These are phyloP conservation scores for Sclerospora graminicola DNA, from an alignment of 352 stramenopile species.

Conservation along the genomic window DNA sequence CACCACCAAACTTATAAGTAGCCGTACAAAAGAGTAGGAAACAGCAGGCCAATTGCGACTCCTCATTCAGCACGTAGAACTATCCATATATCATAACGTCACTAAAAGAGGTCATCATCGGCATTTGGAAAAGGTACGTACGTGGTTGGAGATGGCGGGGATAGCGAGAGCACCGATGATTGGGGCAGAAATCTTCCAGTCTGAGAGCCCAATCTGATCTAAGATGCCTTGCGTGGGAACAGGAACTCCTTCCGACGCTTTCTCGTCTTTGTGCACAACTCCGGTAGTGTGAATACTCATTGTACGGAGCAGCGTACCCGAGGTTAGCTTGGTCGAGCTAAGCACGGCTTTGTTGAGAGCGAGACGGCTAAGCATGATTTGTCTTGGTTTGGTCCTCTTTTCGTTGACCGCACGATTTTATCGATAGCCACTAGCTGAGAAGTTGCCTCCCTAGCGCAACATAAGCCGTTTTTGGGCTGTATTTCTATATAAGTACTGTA, in stretches of 20 bases:
- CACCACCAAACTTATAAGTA: constrained; percentile 78
- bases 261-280: constrained; percentile 41
- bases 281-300: constrained; percentile 52
- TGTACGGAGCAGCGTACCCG: constrained; percentile 29
- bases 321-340: constrained; percentile 36
- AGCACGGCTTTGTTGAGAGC: constrained; percentile 54
- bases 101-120: constrained; percentile 2
- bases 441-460: background rate
- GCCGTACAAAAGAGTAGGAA: constrained; percentile 82
- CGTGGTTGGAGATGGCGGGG: constrained; percentile 70
- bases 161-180: constrained; percentile 65
- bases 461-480: background rate
- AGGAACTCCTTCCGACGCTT: constrained; percentile 22
- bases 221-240: constrained; percentile 46
- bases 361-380: constrained; percentile 62
- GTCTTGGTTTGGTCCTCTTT: no score
- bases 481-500: no score
- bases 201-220: constrained; percentile 54
- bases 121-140: constrained; percentile 11
- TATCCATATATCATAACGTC: constrained; percentile 7
- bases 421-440: constrained; percentile 11
- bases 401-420: background rate
- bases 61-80: constrained; percentile 82
- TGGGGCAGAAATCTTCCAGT: constrained; percentile 79
- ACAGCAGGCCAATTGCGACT: constrained; percentile 76